Evolutionary conservation across 2,329 filamentous ascomycete genomes (phyloP), one percentile per base, ranked within the genome.

Genomic region (Aspergillus neotritici): DNA sequence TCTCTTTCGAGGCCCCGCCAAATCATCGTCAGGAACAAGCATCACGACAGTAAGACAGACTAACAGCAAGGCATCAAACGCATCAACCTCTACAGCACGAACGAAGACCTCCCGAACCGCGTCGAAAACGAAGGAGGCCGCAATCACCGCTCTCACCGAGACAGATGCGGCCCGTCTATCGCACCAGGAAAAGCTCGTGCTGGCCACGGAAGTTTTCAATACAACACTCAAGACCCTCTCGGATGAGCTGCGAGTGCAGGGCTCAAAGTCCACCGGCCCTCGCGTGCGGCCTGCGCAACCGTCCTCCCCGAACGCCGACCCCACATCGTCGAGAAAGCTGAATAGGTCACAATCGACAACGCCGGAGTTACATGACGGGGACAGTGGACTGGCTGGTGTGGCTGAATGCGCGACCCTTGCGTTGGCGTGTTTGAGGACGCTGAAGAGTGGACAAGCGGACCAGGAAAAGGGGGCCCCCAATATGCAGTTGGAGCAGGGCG

Each of bases 161-260:
- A 46, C 55, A 34, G 60, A 65, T 43, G 50, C 40, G 12, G 44
- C 54, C 15, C 49, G 48, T 17, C 46, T 70, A 32, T 64, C 66
- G 7, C 41, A 49, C 31, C 65, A 68, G 40, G 64, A 71, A 45
- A 65, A 63, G 41, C 57, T 68, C 1, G 58, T 67, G 4, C 58
- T 73, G 15, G 70, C 70, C 1, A 72, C 70, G 2, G 70, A 72
- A 29, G 60, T 70, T 10, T 72, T 73, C 47, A 73, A 73, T 53
- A 55, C 55, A 12, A 67, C 68, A 1, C 56, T 72, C 10, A 73
- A 69, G 47, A 58, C 64, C 0, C 58, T 73, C 7, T 68, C 66
- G 1, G 67, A 70, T 32, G 63, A 65, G 14, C 48, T 63, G 11
- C 68, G 65, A 21, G 49, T 61, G 3, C 64, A 64, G 34, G 21